phyloP scores from a whole-genome alignment of 352 stramenopile genomes.

The Blastocystis sp. region DNA sequence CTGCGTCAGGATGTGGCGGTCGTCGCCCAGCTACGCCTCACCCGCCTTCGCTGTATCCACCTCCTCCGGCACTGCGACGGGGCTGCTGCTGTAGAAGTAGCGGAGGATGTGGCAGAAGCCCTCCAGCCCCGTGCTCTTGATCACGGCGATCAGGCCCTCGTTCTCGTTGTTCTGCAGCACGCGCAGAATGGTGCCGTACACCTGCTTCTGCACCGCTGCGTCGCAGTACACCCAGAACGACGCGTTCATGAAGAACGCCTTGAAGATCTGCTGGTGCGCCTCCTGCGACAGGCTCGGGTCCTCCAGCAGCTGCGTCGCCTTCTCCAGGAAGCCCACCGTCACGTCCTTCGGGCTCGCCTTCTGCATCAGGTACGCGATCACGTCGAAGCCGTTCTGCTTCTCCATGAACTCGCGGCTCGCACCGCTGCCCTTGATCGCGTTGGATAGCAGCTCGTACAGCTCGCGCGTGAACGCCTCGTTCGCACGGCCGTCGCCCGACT shows the following conservation, averaged over 20 bases:
- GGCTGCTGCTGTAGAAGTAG: conserved; percentile 43
- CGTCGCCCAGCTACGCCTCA: conserved; percentile 13
- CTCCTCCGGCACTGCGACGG: conserved; percentile 32
- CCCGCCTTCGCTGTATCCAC: neutral
- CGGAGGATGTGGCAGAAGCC: conserved; percentile 42
- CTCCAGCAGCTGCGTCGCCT: conserved; percentile 10
- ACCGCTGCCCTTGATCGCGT: neutral
- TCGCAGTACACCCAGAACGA: conserved; percentile 33
- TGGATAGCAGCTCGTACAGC: conserved; percentile 3
- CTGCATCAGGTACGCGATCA: conserved; percentile 56
- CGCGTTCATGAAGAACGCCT: conserved; percentile 39
- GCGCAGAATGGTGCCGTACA: conserved; percentile 18
- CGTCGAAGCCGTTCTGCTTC: conserved; percentile 44
- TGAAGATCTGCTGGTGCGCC: conserved; percentile 43
- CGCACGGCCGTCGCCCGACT: neutral
- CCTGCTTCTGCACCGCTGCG: conserved; percentile 5
- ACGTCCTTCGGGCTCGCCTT: neutral
- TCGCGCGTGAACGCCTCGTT: conserved; percentile 2
- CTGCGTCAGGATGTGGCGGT: conserved; percentile 18
- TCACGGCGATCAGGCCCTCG: neutral
- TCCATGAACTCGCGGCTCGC: conserved; percentile 36
- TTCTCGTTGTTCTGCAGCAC: conserved; percentile 35
- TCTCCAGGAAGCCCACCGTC: conserved; percentile 8
- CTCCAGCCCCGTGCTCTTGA: conserved; percentile 20
- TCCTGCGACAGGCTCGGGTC: neutral